phyloP scores from a whole-genome alignment of 495 filamentous ascomycete species.

The Cryomyces minteri region DNA sequence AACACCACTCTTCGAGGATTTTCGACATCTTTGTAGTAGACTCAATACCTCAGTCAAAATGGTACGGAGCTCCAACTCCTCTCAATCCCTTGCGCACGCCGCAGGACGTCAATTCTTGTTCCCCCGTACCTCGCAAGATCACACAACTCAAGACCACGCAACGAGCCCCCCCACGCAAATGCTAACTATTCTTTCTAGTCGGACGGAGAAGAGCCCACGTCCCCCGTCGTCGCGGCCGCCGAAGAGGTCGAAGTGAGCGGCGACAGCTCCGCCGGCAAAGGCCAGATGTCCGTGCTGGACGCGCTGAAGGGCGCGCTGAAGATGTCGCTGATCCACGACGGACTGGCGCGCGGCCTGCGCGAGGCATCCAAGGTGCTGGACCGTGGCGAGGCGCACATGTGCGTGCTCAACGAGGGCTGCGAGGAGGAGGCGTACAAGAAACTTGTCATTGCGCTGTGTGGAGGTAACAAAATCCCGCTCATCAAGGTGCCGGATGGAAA shows the following conservation, averaged over 20 bases:
- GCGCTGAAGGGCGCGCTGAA: conserved; percentile 96
- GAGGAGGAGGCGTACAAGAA: conserved; percentile 99
- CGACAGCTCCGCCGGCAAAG: conserved; percentile 57
- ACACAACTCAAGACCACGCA: not conserved
- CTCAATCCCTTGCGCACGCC: not conserved
- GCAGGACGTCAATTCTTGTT: not conserved
- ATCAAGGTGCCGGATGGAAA: conserved; percentile 97
- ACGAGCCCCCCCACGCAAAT: not conserved
- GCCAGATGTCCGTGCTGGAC: conserved; percentile 94
- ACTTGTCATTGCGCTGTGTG: conserved; percentile 92
- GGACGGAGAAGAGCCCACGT: conserved; percentile 77
- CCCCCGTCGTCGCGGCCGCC: conserved; percentile 42
- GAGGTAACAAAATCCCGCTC: conserved; percentile 95
- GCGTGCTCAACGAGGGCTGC: conserved; percentile 95
- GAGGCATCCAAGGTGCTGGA: conserved; percentile 97
- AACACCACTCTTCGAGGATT: conserved; percentile 42
- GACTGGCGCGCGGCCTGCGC: conserved; percentile 91
- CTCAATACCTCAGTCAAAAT: conserved; percentile 3
- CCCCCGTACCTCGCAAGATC: not conserved
- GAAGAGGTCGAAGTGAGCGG: conserved; percentile 86
- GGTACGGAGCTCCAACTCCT: conserved; percentile 1
- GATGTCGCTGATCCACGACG: conserved; percentile 97
- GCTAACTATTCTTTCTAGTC: conserved; percentile 24
- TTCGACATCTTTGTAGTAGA: conserved; percentile 27
- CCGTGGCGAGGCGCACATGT: conserved; percentile 96